Evolutionary conservation across 164 flowering plant species (phyloP), one percentile per base, ranked within the genome.

Genomic region (Vitis labrusca): DNA sequence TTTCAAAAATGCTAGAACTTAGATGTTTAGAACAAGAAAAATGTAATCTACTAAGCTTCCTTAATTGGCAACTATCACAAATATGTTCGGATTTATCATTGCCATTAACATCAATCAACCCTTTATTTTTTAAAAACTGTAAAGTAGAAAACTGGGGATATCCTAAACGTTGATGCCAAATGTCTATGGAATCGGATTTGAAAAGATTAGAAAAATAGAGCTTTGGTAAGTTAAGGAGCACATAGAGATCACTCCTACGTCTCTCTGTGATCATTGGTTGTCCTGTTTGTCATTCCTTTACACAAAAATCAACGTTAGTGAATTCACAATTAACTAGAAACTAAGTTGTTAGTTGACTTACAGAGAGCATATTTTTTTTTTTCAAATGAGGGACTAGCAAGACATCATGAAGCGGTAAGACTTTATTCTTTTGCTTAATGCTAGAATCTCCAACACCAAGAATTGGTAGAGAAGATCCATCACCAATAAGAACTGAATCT

Each of bases 261-360:
- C n/a, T 50, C n/a, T 59, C 66, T 37, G 52, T 52, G 8, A 50
- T 14, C 23, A 60, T 8, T 13, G 23, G 10, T 23, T 49, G 50
- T 10, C 72, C 1, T 51, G 65, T 69, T 61, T 60, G 10, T 12
- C 73, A 56, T n/a, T 64, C 68, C 63, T 64, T 48, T 4, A 57
- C 50, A 64, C 62, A 55, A 48, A 71, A 69, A 52, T 15, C 29
- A 53, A 15, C 48, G 49, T 68, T 50, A 59, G 71, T 6, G 30
- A 68, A 69, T 54, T 64, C 62, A 71, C 44, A 63, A 54, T 63
- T 64, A 55, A 63, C 47, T 5, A 61, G 61, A 63, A 47, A 12
- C n/a, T 71, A 53, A 44, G 32, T 29, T 7, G 67, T 71, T 11
- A 71, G 37, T 23, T 17, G 19, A 17, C 19, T 17, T 19, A 1